Base-by-base conservation (phyloP, 345 rosid species). In the Brassica rapa region DNA sequence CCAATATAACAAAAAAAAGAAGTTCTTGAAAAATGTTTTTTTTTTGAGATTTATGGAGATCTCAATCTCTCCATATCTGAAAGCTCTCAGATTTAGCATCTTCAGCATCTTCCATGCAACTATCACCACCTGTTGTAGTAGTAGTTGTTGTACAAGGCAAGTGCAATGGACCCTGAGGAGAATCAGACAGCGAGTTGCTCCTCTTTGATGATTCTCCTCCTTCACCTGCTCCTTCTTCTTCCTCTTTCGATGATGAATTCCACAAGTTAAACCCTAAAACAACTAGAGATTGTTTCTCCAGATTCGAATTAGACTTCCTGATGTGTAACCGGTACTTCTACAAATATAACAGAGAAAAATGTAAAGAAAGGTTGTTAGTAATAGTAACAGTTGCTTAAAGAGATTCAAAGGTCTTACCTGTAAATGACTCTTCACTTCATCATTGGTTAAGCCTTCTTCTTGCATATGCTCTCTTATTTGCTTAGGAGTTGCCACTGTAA, bases 361-460 rank as follows among this genome's bases (percentile, higher is more conserved):
- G 29, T 0, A 35, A 70, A 70, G 5, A 61, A 65, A 11, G 51
- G 35, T 63, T 70, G 24, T 72, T 83, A 60, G 69, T 66, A 41
- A 41, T 23, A 59, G 69, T 65, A 39, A 70, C 30, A 56, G 0
- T 6, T 5, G 14, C 37, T 5, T 62, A n/a, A 27, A 51, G 19
- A 12, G n/a, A 16, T 5, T 68, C 64, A 73, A 73, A 60, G 37
- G 6, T 53, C 3, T 9, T 41, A 91, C 99, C 85, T 96, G 99
- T 85, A 93, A 81, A 88, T 96, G 99, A 74, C 99, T 93, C 86
- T 96, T 96, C 15, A 96, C 98, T 89, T 96, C 99, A 81, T 93
- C 98, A 46, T 96, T 96, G 27, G 97, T 96, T 82, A 96, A 84
- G 68, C 98, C 96, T 82, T 91, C 91, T 37, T 91, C 98, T 83